These are phyloP conservation scores for Lasiodiplodia theobromae DNA, from an alignment of 2,329 filamentous ascomycete genomes.

Conservation along the genomic window DNA sequence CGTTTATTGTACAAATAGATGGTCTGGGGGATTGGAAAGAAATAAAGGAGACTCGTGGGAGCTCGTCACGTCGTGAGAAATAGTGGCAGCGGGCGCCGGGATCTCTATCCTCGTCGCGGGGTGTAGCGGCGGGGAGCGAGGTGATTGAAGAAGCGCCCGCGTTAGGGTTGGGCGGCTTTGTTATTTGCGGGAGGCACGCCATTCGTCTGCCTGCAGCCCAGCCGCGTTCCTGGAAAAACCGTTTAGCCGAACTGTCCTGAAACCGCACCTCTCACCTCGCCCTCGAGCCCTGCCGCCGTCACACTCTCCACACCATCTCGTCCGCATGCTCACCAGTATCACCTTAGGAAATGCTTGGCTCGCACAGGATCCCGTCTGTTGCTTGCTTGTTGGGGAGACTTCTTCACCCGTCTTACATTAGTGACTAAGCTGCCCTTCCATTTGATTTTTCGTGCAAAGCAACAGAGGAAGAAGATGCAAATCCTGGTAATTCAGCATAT, in stretches of 20 bases:
- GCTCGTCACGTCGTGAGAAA: conserved; percentile 27
- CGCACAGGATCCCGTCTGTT: too few relatives aligned
- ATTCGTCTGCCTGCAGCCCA: conserved; percentile 1
- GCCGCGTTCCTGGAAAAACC: background rate
- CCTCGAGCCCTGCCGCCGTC: background rate
- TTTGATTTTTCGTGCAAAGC: too few relatives aligned
- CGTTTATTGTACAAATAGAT: conserved; percentile 9
- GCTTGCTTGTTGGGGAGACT: too few relatives aligned
- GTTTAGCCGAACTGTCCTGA: conserved; percentile 5
- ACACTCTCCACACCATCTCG: background rate
- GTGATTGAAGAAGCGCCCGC: background rate
- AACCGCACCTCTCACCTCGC: conserved; percentile 11
- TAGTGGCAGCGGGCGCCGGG: background rate
- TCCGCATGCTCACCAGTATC: background rate
- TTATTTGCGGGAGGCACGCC: conserved; percentile 16
- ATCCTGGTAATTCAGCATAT: too few relatives aligned
- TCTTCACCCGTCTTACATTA: too few relatives aligned
- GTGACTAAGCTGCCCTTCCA: too few relatives aligned
- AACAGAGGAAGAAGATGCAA: too few relatives aligned
- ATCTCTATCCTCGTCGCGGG: background rate
- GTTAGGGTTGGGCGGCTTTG: conserved; percentile 20
- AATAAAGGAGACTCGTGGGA: conserved; percentile 13
- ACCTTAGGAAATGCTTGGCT: background rate
- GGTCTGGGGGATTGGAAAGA: background rate
- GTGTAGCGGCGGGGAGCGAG: background rate